These are phyloP conservation scores for Boletellus deceptivus DNA, from an alignment of 1,284 basidiomycete species.

Conservation along the genomic window DNA sequence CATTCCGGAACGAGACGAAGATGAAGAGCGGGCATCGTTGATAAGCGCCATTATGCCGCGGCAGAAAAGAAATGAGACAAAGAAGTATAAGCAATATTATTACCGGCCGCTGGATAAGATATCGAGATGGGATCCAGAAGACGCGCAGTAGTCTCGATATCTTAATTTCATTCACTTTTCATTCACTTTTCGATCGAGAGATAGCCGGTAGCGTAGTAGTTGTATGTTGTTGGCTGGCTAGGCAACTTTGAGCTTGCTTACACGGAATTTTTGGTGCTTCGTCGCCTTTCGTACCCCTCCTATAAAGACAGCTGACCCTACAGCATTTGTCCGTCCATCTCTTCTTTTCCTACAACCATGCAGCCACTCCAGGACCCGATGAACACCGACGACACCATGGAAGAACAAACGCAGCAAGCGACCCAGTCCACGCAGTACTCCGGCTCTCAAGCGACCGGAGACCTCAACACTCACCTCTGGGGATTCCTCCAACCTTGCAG, in stretches of 20 bases:
- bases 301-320: conserved; percentile 18
- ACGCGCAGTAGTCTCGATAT: conserved; percentile 34
- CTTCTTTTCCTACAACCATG: conserved; percentile 9
- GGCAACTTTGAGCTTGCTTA: conserved; percentile 13
- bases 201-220: conserved; percentile 3
- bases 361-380: conserved; percentile 22
- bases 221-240: conserved; percentile 5
- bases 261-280: too few species aligned
- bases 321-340: neutral
- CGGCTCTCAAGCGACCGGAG: conserved; percentile 24
- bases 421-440: conserved; percentile 48
- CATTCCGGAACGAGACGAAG: conserved; percentile 65
- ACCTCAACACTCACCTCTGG: conserved; percentile 55
- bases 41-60: conserved; percentile 71
- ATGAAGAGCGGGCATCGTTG: conserved; percentile 63
- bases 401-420: conserved; percentile 48
- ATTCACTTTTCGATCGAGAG: conserved; percentile 1
- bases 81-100: conserved; percentile 81
- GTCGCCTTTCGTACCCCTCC: conserved; percentile 12
- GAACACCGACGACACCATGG: conserved; percentile 26
- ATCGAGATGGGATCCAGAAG: conserved; percentile 63
- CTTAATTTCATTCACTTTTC: conserved; percentile 1
- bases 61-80: conserved; percentile 69
- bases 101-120: conserved; percentile 65
- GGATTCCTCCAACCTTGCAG: conserved; percentile 66